phyloP scores from a whole-genome alignment of 345 rosid genomes.

The Microcos paniculata region DNA sequence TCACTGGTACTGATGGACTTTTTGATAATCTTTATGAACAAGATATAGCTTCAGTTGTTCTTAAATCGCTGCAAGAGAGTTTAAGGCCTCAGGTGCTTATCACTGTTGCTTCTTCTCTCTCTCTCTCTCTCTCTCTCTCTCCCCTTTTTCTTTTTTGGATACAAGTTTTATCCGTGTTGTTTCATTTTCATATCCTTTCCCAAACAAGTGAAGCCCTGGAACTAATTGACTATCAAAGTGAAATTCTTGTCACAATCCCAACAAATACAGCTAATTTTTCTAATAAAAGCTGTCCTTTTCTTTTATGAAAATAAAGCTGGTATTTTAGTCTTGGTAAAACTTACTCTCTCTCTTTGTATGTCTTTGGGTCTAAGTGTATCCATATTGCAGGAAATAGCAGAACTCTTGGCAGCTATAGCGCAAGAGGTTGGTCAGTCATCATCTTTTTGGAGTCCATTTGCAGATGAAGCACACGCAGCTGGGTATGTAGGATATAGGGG shows the following conservation, averaged over 20 bases:
- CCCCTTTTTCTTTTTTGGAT: too few relatives aligned
- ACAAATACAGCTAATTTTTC: neutral
- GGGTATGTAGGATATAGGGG: slow-evolving; percentile 15
- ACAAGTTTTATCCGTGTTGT: neutral
- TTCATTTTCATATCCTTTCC: neutral
- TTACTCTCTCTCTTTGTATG: neutral
- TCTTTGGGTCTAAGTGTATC: neutral
- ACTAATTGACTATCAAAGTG: neutral
- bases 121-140: too few relatives aligned
- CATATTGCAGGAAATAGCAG: slow-evolving; percentile 58
- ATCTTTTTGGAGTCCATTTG: neutral
- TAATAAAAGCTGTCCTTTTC: neutral
- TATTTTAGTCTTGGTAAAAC: neutral
- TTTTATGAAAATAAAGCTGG: neutral
- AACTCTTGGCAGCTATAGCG: slow-evolving; percentile 50
- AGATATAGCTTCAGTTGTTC: slow-evolving; percentile 54
- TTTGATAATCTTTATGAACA: slow-evolving; percentile 70
- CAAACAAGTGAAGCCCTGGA: neutral
- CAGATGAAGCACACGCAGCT: slow-evolving; percentile 16
- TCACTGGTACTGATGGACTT: slow-evolving; percentile 72
- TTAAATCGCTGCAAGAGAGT: slow-evolving; percentile 41
- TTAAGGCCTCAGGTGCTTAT: slow-evolving; percentile 55
- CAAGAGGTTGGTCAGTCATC: slow-evolving; percentile 46
- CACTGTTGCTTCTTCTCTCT: too few relatives aligned
- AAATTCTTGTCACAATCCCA: neutral